These are phyloP conservation scores for Anethum foeniculum DNA, from an alignment of 140 eudicot genomes.

Conservation along the genomic window DNA sequence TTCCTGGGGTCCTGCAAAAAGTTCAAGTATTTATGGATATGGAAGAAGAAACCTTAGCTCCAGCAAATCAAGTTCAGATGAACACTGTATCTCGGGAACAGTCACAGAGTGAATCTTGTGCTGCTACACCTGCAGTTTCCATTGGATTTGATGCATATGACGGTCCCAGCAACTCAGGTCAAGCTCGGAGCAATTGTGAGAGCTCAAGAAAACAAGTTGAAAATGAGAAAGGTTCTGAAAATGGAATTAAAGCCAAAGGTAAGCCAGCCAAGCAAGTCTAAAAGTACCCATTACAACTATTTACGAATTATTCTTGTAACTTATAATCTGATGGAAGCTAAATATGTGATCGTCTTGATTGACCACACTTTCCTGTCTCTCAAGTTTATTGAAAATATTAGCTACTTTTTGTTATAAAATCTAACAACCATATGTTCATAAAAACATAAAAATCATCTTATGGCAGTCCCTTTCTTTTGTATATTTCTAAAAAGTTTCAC, in stretches of 20 bases:
- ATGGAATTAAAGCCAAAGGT: conserved; percentile 31
- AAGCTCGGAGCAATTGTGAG: conserved; percentile 35
- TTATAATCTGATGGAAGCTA: background rate
- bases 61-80: conserved; percentile 39
- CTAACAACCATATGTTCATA: background rate
- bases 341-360: background rate
- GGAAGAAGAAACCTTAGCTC: conserved; percentile 37
- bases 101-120: conserved; percentile 77
- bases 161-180: conserved; percentile 57
- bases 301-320: background rate
- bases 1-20: conserved; percentile 33
- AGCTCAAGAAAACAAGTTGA: conserved; percentile 34
- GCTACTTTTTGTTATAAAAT: background rate
- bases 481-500: background rate
- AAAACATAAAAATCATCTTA: background rate
- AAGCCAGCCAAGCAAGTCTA: conserved; percentile 10
- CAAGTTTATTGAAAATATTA: background rate
- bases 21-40: conserved; percentile 35
- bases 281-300: background rate
- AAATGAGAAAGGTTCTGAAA: conserved; percentile 20
- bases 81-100: conserved; percentile 48
- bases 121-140: conserved; percentile 58
- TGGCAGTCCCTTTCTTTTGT: conserved; percentile 7
- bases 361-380: background rate
- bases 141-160: conserved; percentile 62